phyloP scores from a whole-genome alignment of 257 asterid species.

The Parsonsia alboflavescens region DNA sequence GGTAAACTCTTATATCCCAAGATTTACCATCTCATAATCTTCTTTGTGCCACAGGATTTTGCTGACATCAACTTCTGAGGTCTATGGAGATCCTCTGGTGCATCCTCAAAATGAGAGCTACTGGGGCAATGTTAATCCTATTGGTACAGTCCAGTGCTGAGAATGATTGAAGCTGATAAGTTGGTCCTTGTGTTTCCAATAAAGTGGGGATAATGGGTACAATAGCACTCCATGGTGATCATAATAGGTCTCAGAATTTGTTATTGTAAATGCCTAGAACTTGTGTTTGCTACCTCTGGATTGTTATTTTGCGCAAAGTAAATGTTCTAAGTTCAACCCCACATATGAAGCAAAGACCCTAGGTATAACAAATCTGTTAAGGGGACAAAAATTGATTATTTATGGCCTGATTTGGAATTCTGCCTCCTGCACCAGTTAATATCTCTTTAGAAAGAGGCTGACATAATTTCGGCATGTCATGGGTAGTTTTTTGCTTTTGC shows the following conservation, averaged over 20 bases:
- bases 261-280: neutral
- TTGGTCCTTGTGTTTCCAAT: neutral
- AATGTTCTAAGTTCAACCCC: neutral
- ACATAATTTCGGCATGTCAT: neutral
- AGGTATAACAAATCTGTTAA: neutral
- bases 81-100: constrained; percentile 89
- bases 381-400: neutral
- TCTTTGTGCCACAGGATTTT: constrained; percentile 48
- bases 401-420: neutral
- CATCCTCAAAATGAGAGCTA: constrained; percentile 97
- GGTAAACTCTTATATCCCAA: neutral
- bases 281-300: neutral
- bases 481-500: neutral
- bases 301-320: neutral
- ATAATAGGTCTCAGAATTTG: neutral
- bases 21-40: constrained; percentile 6
- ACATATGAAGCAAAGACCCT: neutral
- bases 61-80: constrained; percentile 95
- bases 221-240: neutral
- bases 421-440: neutral
- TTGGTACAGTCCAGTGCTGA: constrained; percentile 40
- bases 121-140: constrained; percentile 98
- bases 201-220: neutral
- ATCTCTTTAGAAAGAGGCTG: neutral
- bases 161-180: neutral